Conservation (phyloP, 768 basidiomycete genomes). For the Gymnopilus junonius region DNA sequence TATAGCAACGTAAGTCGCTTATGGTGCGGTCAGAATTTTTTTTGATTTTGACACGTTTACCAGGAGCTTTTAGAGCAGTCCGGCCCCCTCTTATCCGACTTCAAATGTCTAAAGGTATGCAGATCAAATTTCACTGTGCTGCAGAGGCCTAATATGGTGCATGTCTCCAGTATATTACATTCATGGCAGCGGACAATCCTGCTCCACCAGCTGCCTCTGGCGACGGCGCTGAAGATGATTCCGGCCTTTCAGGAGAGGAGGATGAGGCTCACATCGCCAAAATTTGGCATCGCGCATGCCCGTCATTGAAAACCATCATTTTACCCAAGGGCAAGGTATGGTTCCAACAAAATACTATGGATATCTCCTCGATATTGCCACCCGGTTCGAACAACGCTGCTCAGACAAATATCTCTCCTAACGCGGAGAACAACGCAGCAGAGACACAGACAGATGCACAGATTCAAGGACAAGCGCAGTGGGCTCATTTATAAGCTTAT, state of each 20-base stretch:
- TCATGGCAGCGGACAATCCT: slow-evolving; percentile 47
- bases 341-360: slow-evolving; percentile 42
- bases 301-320: slow-evolving; percentile 66
- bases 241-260: slow-evolving; percentile 9
- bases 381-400: not conserved
- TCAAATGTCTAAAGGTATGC: slow-evolving; percentile 40
- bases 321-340: slow-evolving; percentile 66
- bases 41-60: not conserved
- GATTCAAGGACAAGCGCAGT: not conserved
- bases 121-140: not conserved
- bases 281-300: slow-evolving; percentile 60
- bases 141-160: not conserved
- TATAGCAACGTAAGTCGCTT: slow-evolving; percentile 47
- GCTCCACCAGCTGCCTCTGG: not conserved
- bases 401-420: not conserved
- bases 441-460: not conserved
- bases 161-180: slow-evolving; percentile 53
- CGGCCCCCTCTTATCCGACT: slow-evolving; percentile 42
- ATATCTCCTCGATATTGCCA: not conserved
- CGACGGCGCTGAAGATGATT: not conserved
- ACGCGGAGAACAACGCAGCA: not conserved
- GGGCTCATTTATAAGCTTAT: not conserved
- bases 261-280: slow-evolving; percentile 58
- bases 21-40: not conserved
- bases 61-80: slow-evolving; percentile 49